Evolutionary conservation across 176 grass and related monocot genomes (phyloP).

Genomic region (Oryza nivara): DNA sequence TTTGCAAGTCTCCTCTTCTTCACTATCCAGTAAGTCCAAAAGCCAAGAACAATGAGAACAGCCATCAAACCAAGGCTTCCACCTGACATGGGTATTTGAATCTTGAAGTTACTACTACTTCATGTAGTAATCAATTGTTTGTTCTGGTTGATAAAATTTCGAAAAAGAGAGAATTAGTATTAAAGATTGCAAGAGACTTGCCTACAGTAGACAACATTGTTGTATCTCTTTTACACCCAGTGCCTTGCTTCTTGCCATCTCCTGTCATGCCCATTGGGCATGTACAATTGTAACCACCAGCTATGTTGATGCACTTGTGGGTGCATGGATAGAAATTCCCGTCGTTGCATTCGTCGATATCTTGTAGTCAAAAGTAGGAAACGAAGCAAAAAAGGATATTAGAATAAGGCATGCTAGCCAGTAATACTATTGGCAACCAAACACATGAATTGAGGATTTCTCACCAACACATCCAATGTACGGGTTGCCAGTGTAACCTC

Average conservation of each 20-base stretch:
- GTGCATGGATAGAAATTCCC: background rate
- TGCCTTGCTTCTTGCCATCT: conserved; percentile 31
- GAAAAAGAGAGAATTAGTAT: background rate
- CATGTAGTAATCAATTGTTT: background rate
- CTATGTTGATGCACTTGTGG: conserved; percentile 14
- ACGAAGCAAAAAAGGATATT: background rate
- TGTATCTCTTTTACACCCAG: conserved; percentile 6
- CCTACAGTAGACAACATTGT: background rate
- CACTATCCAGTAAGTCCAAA: too few species aligned
- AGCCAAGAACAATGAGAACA: too few species aligned
- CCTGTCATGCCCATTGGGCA: conserved; percentile 32
- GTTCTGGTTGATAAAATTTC: background rate
- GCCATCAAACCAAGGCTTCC: background rate
- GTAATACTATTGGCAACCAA: background rate
- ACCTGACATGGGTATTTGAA: background rate
- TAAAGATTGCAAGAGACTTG: background rate
- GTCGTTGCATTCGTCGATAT: conserved; percentile 45
- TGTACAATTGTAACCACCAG: conserved; percentile 16
- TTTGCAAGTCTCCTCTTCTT: too few species aligned
- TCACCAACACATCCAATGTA: conserved; percentile 34
- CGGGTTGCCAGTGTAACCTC: conserved; percentile 19
- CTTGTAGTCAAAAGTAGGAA: conserved; percentile 6
- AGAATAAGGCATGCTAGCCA: background rate
- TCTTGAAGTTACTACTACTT: background rate
- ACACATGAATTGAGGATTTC: background rate